Base-by-base conservation (phyloP, 2,329 filamentous ascomycete genomes). In the Penicillium verrucosum region DNA sequence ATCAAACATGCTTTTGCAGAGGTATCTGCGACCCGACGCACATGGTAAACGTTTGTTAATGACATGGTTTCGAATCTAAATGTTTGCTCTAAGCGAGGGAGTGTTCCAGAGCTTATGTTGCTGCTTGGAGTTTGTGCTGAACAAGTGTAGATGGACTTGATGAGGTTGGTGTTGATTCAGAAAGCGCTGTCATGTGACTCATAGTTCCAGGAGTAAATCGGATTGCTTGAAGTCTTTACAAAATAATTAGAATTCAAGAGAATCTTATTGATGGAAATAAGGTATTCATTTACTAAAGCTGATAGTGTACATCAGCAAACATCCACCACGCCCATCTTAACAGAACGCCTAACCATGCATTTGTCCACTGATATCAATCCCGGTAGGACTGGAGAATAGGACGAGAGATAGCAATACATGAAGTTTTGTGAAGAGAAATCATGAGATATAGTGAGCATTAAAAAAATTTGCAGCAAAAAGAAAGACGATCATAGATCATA, bases 1-100 rank as follows among this genome's bases (percentile, higher is more conserved):
- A 97, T 85, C 74, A 91, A 89, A 75, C 94, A 99, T 48, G 90
- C 81, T 75, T 90, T 96, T 12, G 90, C 83, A 1, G 88, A 83
- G n/a, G 85, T 83, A 30, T 96, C 91, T 12, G 92, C 92, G 36
- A 97, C 93, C 65, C 86, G 90, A 48, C 93, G 89, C 62, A 92
- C 89, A 61, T 90, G 86, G 77, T 93, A 97, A 30, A 89, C 75
- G 70, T 97, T 97, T 41, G 84, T 84, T 57, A 93, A 61, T 40
- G 69, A 65, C 65, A 72, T 72, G 8, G 12, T 23, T 12, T 16
- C 10, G 16, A 25, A 14, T 6, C 0, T 25, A 30, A 14, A 23
- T 30, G 14, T 11, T 27, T 29, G 3, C 12, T 34, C 21, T 21
- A 27, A 23, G n/a, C 23, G 12, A 30, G 3, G 23, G 18, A 12